Evolutionary conservation across 306 rosid species (phyloP).

Genomic region (Trifolium fragiferum): DNA sequence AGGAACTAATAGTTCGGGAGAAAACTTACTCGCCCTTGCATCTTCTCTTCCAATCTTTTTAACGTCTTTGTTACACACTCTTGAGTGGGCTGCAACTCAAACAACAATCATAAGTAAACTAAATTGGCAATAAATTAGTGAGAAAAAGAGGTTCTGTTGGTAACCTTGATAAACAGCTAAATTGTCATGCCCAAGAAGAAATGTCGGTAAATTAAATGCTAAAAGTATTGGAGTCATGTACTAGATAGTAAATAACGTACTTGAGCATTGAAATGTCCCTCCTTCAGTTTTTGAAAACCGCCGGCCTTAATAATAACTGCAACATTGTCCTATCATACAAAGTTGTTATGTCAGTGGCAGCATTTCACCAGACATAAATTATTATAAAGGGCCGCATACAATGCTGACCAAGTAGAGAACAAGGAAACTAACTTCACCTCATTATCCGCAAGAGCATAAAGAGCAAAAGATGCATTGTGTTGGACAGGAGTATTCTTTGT

Average conservation of each 20-base stretch:
- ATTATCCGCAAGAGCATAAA: conserved; percentile 82
- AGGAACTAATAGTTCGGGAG: conserved; percentile 28
- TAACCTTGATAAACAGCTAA: background rate
- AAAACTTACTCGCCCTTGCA: conserved; percentile 77
- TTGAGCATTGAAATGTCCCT: conserved; percentile 75
- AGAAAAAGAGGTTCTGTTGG: background rate
- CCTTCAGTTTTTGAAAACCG: conserved; percentile 77
- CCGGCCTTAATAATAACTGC: conserved; percentile 79
- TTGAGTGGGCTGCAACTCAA: conserved; percentile 70
- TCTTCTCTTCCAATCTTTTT: conserved; percentile 88
- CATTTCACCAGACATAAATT: conserved; percentile 33
- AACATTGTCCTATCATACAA: conserved; percentile 73
- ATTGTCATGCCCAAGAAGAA: conserved; percentile 7
- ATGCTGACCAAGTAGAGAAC: conserved; percentile 28
- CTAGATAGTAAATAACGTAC: conserved; percentile 51
- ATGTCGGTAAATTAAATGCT: background rate
- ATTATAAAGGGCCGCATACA: conserved; percentile 20
- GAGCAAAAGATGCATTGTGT: conserved; percentile 67
- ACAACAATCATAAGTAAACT: conserved; percentile 25
- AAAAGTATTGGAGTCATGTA: background rate
- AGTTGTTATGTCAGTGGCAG: conserved; percentile 39
- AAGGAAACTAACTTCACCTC: conserved; percentile 65
- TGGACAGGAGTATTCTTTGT: conserved; percentile 58
- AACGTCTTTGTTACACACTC: conserved; percentile 86
- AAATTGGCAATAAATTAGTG: background rate